Evolutionary conservation across 306 rosid species (phyloP).

Genomic region (Dryas drummondii): DNA sequence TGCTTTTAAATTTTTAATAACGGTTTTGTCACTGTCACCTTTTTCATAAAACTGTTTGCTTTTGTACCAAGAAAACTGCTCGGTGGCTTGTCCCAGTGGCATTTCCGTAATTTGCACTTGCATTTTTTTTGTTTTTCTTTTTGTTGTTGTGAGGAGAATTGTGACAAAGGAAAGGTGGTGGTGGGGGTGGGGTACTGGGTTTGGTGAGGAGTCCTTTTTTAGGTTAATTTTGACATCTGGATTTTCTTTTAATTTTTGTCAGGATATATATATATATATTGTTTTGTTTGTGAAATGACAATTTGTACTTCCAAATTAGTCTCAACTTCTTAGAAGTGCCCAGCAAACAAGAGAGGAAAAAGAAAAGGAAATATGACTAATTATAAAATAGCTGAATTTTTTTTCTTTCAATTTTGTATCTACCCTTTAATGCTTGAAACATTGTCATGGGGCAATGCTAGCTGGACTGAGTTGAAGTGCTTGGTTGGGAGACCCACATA

Average conservation of each 20-base stretch:
- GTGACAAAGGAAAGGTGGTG: background rate
- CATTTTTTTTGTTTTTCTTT: constrained; percentile 16
- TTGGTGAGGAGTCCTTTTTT: constrained; percentile 36
- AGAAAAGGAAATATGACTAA: background rate
- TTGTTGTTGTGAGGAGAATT: background rate
- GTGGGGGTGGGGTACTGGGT: constrained; percentile 17
- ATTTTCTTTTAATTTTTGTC: background rate
- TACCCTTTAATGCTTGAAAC: constrained; percentile 36
- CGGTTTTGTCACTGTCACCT: constrained; percentile 51
- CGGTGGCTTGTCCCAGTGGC: constrained; percentile 30
- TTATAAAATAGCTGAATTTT: background rate
- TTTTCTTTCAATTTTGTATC: constrained; percentile 20
- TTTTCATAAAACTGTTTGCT: constrained; percentile 45
- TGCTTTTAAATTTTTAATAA: constrained; percentile 34
- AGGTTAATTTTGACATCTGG: constrained; percentile 35
- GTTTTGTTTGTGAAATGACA: background rate
- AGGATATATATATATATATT: too few species aligned
- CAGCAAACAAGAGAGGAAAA: background rate
- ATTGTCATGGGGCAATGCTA: constrained; percentile 42
- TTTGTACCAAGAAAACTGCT: constrained; percentile 57
- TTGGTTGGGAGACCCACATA: constrained; percentile 44
- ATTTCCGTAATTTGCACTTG: constrained; percentile 35
- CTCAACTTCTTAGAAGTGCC: background rate
- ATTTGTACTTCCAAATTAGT: background rate
- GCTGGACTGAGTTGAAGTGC: constrained; percentile 55